Percentiles rank a stretch among this genome's conserved stretches.
Evolutionary conservation across 2,329 filamentous ascomycete genomes (phyloP).

Genomic region (Ascochyta clinopodiicola): DNA sequence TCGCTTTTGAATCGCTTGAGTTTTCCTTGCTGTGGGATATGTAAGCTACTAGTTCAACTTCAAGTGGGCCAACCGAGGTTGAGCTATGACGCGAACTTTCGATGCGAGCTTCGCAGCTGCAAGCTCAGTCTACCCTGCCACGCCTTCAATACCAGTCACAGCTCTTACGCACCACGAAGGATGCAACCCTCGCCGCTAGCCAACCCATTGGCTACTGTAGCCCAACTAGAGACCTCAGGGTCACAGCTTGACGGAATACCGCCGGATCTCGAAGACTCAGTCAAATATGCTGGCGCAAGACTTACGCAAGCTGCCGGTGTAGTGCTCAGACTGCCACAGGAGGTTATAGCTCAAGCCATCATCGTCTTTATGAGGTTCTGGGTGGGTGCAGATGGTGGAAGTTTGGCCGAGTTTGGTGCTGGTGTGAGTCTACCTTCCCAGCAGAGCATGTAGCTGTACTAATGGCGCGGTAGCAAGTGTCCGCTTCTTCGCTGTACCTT

Average conservation of each 20-base stretch:
- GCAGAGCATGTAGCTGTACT: constrained; percentile 6
- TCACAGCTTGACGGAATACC: constrained; percentile 67
- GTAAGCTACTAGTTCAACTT: not conserved
- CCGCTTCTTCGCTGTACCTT: constrained; percentile 81
- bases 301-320: constrained; percentile 81
- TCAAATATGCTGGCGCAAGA: constrained; percentile 74
- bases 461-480: constrained; percentile 70
- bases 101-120: constrained; percentile 10
- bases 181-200: constrained; percentile 56
- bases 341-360: constrained; percentile 83
- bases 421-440: constrained; percentile 58
- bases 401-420: constrained; percentile 58
- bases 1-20: not conserved
- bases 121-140: not conserved
- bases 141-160: not conserved
- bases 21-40: not conserved
- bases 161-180: not conserved
- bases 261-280: constrained; percentile 71
- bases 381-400: constrained; percentile 64
- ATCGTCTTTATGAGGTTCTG: constrained; percentile 84
- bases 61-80: not conserved
- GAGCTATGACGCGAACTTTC: not conserved
- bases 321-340: constrained; percentile 82
- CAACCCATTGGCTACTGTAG: constrained; percentile 75
- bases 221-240: constrained; percentile 67